A percentile compares a stretch with the other conserved stretches of the same genome.
These are phyloP conservation scores for Agapanthus africanus DNA, from an alignment of 106 monocot species.

Conservation along the genomic window DNA sequence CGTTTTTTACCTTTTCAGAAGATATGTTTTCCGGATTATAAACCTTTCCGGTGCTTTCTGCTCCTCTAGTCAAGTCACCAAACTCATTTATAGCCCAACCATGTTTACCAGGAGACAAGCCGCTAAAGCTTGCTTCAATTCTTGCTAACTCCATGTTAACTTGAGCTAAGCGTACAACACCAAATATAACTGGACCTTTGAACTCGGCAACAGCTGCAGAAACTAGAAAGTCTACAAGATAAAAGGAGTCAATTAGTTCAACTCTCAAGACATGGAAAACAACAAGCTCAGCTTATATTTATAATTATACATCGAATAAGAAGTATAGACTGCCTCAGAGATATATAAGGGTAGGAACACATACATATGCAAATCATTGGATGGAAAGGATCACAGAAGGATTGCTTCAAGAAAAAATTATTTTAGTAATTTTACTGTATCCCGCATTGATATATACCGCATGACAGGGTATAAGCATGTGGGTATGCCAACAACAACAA, in stretches of 20 bases:
- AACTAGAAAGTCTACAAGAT: slow-evolving; percentile 66
- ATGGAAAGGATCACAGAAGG: too few relatives aligned
- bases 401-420: too few relatives aligned
- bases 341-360: too few relatives aligned
- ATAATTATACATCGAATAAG: not conserved
- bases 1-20: slow-evolving; percentile 35
- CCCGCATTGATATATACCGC: too few relatives aligned
- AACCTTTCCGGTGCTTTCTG: slow-evolving; percentile 59
- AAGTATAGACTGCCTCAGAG: too few relatives aligned
- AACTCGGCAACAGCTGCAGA: slow-evolving; percentile 92
- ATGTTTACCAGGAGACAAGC: slow-evolving; percentile 75
- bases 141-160: slow-evolving; percentile 79
- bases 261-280: not conserved
- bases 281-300: not conserved
- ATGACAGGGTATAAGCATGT: too few relatives aligned
- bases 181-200: slow-evolving; percentile 82
- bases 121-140: slow-evolving; percentile 85
- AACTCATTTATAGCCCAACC: slow-evolving; percentile 88
- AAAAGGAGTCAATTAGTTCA: slow-evolving; percentile 13
- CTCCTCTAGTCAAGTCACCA: slow-evolving; percentile 80
- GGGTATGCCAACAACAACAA: too few relatives aligned
- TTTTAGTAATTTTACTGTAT: too few relatives aligned
- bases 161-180: slow-evolving; percentile 84
- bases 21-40: slow-evolving; percentile 39
- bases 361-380: too few relatives aligned